Evolutionary conservation across 1,284 basidiomycete genomes (phyloP).

Genomic region (Trichosporon ovoides): DNA sequence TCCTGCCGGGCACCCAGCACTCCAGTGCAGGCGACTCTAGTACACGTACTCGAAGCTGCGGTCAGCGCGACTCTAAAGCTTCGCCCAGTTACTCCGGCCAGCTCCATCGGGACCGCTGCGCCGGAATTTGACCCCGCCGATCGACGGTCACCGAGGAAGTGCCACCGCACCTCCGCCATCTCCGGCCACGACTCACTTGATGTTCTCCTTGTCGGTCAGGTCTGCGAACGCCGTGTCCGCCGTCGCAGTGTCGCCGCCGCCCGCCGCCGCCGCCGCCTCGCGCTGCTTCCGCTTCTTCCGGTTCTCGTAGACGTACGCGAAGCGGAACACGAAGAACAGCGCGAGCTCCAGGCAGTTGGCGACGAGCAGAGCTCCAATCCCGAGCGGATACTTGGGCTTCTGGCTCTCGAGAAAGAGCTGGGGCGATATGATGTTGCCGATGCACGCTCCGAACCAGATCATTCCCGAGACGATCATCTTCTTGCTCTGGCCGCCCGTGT

Average conservation of each 20-base stretch:
- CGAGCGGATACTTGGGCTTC: slow-evolving; percentile 50
- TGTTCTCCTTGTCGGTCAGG: slow-evolving; percentile 47
- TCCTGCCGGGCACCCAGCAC: no score
- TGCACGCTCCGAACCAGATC: slow-evolving; percentile 45
- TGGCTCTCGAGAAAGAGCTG: slow-evolving; percentile 46
- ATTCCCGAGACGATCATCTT: slow-evolving; percentile 48
- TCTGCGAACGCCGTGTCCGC: slow-evolving; percentile 40
- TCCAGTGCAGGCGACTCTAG: background rate
- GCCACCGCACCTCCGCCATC: background rate
- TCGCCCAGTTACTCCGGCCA: no score
- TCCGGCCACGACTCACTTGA: slow-evolving; percentile 24
- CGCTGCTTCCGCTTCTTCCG: slow-evolving; percentile 42
- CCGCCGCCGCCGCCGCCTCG: slow-evolving; percentile 17
- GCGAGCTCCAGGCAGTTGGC: slow-evolving; percentile 45
- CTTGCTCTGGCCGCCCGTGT: slow-evolving; percentile 53
- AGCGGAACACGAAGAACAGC: slow-evolving; percentile 48
- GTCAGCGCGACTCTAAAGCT: background rate
- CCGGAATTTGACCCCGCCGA: no score
- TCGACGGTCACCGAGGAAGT: background rate
- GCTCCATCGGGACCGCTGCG: no score
- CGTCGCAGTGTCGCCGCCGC: slow-evolving; percentile 15
- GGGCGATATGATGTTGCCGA: slow-evolving; percentile 51
- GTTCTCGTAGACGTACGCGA: slow-evolving; percentile 49
- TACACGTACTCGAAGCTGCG: slow-evolving; percentile 19
- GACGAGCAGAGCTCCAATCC: slow-evolving; percentile 50